Percentiles rank a stretch among this genome's conserved stretches.
These are phyloP conservation scores for Ustilaginoidea virens DNA, from an alignment of 2,329 filamentous ascomycete genomes.

Conservation along the genomic window DNA sequence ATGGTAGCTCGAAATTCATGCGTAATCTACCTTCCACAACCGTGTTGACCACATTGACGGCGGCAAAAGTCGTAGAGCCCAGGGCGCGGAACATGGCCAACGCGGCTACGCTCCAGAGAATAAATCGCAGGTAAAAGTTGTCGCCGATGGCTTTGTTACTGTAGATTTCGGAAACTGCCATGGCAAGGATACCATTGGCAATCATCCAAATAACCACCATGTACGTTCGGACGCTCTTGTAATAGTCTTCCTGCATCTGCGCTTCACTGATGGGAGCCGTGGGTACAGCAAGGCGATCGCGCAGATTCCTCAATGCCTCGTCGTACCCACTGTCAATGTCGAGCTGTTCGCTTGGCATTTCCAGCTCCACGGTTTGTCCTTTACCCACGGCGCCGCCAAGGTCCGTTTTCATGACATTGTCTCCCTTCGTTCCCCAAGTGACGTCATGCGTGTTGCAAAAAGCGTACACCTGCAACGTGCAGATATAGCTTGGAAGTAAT, in stretches of 20 bases:
- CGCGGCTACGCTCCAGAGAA: constrained; percentile 79
- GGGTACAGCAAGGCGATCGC: constrained; percentile 78
- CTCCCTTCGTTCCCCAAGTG: constrained; percentile 96
- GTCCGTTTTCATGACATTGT: constrained; percentile 89
- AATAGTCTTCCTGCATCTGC: constrained; percentile 96
- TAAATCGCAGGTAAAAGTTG: constrained; percentile 85
- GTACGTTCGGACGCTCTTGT: constrained; percentile 92
- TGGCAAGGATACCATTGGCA: constrained; percentile 79
- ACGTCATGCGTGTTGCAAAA: constrained; percentile 99
- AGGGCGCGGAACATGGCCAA: constrained; percentile 80
- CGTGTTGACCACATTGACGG: constrained; percentile 73
- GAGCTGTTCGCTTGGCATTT: constrained; percentile 95
- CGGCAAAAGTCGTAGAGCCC: constrained; percentile 63
- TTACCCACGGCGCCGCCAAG: constrained; percentile 72
- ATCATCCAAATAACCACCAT: constrained; percentile 95
- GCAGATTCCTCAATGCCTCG: constrained; percentile 87
- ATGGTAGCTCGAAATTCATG: constrained; percentile 33
- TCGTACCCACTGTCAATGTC: constrained; percentile 98
- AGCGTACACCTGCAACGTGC: constrained; percentile 92
- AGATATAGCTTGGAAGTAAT: constrained; percentile 85
- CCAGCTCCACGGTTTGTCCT: constrained; percentile 74
- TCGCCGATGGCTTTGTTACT: constrained; percentile 51
- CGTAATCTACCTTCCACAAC: constrained; percentile 72
- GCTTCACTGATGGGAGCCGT: constrained; percentile 45
- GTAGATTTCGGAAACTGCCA: constrained; percentile 84